Base-by-base conservation (phyloP, 305 asterid genomes). In the Fraxinus ornus region DNA sequence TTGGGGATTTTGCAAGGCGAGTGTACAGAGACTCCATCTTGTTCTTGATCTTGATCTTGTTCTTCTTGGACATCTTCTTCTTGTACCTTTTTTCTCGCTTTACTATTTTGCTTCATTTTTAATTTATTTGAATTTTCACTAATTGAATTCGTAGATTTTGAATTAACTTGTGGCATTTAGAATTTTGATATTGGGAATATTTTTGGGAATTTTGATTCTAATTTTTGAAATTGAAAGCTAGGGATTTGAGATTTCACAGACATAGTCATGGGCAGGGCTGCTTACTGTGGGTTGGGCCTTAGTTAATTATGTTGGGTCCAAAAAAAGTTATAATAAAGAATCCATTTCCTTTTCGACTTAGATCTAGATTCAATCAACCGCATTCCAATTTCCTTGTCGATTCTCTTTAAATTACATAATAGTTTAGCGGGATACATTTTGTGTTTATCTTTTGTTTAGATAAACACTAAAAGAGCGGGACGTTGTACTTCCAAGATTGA, bases 1-100 rank as follows among this genome's bases (percentile, higher is more conserved):
- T 88, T 80, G 33, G 90, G 86, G 81, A 92, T 92, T 86, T 93
- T 95, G 92, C 97, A 93, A 39, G 98, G 98, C 74, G 97, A 94
- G 85, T 95, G 98, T n/a, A 95, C 98, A n/a, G 99, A 94, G 77
- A 94, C 81, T 62, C 96, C 98, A 79, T 96, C 99, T 81, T 93
- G 98, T 86, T 94, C 83, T 12, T 76, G 78, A 8, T 39, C 47
- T 8, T 39, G 47, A 1, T 39, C 47, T 36, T 36, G 41, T 33
- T 41, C 87, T 52, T 88, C 90, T 39, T 85, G 90, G 49, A 80
- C 89, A 6, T 87, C 89, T 9, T 87, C 89, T 9, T 88, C 90
- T 47, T 84, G 90, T 72, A 28, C 47, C 64, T 70, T 44, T 64
- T 24, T 62, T 37, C 80, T 78, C 36, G 79, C 81, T 80, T 49